A percentile compares a stretch with the other conserved stretches of the same genome.
These are phyloP conservation scores for Mrakia blollopis DNA, from an alignment of 768 basidiomycete genomes.

Conservation along the genomic window DNA sequence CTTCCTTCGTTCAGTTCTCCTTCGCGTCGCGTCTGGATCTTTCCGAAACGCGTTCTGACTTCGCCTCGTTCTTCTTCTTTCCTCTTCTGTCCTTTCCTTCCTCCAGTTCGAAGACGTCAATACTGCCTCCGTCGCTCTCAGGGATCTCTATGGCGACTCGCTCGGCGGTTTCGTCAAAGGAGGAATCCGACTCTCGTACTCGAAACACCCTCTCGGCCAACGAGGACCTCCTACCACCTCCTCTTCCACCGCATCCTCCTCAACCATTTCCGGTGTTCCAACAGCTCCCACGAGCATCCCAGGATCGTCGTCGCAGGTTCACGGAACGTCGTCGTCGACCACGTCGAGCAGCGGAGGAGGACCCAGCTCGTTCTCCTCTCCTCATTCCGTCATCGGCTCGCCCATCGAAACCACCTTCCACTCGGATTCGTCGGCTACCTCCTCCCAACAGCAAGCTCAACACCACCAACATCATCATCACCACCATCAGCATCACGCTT, in stretches of 20 bases:
- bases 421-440: slow-evolving; percentile 12
- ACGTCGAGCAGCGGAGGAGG: not conserved
- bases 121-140: slow-evolving; percentile 78
- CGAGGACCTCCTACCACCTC: slow-evolving; percentile 35
- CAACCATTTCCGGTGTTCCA: not conserved
- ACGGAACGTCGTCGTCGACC: not conserved
- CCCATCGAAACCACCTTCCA: not conserved
- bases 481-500: not conserved
- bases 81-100: too few species aligned
- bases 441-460: not conserved
- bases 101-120: slow-evolving; percentile 80
- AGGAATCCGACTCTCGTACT: slow-evolving; percentile 94
- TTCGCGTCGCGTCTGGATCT: not conserved
- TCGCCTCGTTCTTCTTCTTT: not conserved
- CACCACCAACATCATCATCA: not conserved
- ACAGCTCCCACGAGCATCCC: slow-evolving; percentile 13
- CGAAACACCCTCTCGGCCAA: slow-evolving; percentile 90
- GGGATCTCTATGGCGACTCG: slow-evolving; percentile 85
- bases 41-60: not conserved
- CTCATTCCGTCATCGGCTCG: not conserved
- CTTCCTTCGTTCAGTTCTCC: not conserved
- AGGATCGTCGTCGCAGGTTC: not conserved
- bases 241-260: not conserved
- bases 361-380: slow-evolving; percentile 4
- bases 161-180: slow-evolving; percentile 88